Evolutionary conservation across 345 rosid species (phyloP).

Genomic region (Viola odorata): DNA sequence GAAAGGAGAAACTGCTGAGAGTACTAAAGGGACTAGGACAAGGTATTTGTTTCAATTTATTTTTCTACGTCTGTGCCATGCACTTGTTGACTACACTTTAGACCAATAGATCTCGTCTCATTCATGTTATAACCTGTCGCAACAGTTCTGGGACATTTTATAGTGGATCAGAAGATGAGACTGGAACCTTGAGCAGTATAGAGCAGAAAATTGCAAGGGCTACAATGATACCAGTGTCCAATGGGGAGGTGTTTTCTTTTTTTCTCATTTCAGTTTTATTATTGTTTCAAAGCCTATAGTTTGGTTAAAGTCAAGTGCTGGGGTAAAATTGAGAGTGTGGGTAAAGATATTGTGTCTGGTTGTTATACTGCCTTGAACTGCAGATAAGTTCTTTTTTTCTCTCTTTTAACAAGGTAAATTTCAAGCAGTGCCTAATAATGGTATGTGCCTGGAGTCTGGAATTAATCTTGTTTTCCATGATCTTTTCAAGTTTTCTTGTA

Average conservation of each 20-base stretch:
- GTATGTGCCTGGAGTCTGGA: neutral
- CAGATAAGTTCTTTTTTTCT: neutral
- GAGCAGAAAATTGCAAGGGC: slow-evolving; percentile 68
- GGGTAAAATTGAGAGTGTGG: neutral
- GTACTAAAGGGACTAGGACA: slow-evolving; percentile 63
- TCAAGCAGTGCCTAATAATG: neutral
- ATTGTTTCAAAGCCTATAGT: neutral
- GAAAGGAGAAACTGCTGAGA: slow-evolving; percentile 65
- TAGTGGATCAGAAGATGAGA: slow-evolving; percentile 58
- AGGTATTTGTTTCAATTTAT: slow-evolving; percentile 29
- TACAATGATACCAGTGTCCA: slow-evolving; percentile 57
- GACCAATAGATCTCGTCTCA: neutral
- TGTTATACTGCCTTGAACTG: neutral
- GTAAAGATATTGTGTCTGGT: neutral
- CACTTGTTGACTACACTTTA: neutral
- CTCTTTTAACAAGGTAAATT: neutral
- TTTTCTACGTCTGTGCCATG: neutral
- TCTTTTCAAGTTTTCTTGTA: neutral
- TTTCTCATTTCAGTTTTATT: neutral
- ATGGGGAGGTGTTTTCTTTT: slow-evolving; percentile 56
- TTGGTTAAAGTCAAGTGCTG: neutral
- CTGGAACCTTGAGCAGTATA: slow-evolving; percentile 46
- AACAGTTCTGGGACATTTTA: slow-evolving; percentile 74
- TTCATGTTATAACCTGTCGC: neutral
- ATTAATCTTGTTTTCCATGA: neutral